phyloP scores from a whole-genome alignment of 2,329 filamentous ascomycete genomes.

The Xylariaceae sp. region DNA sequence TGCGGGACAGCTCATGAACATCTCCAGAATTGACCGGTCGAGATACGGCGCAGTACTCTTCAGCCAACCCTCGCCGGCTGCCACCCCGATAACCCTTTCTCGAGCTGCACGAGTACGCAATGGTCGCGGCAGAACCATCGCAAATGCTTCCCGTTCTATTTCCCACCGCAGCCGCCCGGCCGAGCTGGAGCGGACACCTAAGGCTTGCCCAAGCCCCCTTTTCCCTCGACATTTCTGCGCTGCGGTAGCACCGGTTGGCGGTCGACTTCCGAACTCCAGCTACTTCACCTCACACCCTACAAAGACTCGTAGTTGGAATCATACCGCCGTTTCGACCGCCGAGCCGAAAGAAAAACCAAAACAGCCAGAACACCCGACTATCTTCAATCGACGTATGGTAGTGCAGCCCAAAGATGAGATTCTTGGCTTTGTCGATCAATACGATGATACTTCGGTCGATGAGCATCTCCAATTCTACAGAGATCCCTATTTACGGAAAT shows the following conservation, averaged over 20 bases:
- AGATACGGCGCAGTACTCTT: conserved; percentile 62
- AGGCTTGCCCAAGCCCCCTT: not conserved
- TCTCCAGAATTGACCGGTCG: conserved; percentile 64
- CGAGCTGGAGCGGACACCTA: conserved; percentile 12
- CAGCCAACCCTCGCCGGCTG: conserved; percentile 48
- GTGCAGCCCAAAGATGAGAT: conserved; percentile 49
- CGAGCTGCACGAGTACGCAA: conserved; percentile 25
- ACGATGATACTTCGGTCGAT: conserved; percentile 54
- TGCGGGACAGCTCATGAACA: conserved; percentile 64
- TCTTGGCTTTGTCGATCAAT: conserved; percentile 58
- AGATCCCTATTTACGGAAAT: conserved; percentile 61
- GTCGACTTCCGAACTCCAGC: conserved; percentile 25
- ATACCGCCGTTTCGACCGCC: conserved; percentile 22
- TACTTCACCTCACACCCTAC: conserved; percentile 33
- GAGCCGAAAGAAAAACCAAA: conserved; percentile 1
- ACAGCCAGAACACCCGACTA: not conserved
- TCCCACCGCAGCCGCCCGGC: conserved; percentile 7
- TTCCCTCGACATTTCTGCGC: conserved; percentile 26
- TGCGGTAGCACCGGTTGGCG: conserved; percentile 29
- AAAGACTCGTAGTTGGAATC: conserved; percentile 31
- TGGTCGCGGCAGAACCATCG: conserved; percentile 13
- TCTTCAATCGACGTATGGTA: not conserved
- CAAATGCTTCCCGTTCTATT: conserved; percentile 11
- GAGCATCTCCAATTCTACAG: conserved; percentile 59
- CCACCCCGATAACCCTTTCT: conserved; percentile 26